Evolutionary conservation across 495 filamentous ascomycete species (phyloP), one percentile per base, ranked within the genome.

Genomic region (Neurospora sp.): DNA sequence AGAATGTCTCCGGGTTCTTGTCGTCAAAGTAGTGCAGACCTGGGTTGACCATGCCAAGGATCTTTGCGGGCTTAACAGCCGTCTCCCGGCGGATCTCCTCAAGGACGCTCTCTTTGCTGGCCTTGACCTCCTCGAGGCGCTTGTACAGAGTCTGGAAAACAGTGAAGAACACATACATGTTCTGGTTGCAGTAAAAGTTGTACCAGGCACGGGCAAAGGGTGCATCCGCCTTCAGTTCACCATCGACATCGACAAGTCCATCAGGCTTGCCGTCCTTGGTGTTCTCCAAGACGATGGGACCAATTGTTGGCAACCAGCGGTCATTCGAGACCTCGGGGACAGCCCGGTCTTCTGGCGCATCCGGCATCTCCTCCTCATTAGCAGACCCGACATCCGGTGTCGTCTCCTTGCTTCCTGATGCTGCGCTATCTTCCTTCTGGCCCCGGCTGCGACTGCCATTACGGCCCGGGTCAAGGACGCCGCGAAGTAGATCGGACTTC

Each of bases 91-190:
- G 83, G 15, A 97, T 90, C 77, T 92, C 91, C 72, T 89, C 86
- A 39, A 86, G 85, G 24, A 95, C 94, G 66, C 90, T 86, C 21
- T 85, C 86, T 79, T 92, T 93, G 76, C 89, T 88, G 37, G 89
- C 83, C 84, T 97, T 98, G 82, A 98, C 89, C 71, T 90, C 89
- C 72, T 90, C 83, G 15, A 99, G 87, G 42, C 96, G 91, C 74
- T 91, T 89, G 81, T 95, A 98, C 8, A 98, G 84, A 4, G 92
- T 91, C 80, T 96, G 89, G 81, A 98, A 97, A 42, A 95, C 89
- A 24, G 92, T 91, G 84, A 99, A 92, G 85, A 99, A 97, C 83
- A 93, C 93, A 77, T 92, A 95, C 59, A 99, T 92, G 66, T 91
- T 91, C 73, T 93, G 86, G 80, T 97, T 98, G 79, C 89, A 91